Percentiles rank a stretch among this genome's conserved stretches.
Conservation (phyloP, 2,329 filamentous ascomycete genomes). For the Xylaria sp. region DNA sequence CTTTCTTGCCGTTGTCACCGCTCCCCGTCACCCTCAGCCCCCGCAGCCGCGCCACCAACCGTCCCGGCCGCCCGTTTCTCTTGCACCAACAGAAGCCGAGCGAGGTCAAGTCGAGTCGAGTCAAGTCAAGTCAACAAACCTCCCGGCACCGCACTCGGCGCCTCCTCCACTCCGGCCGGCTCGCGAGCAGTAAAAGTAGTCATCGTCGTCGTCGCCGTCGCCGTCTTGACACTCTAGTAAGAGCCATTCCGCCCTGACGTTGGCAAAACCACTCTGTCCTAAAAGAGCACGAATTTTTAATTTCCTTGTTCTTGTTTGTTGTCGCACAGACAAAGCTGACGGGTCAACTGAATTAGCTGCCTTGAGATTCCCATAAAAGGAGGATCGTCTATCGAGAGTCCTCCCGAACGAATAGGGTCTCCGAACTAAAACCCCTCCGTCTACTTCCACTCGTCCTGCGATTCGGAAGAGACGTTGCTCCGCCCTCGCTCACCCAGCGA, state of each 20-base stretch:
- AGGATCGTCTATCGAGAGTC: slow-evolving; percentile 22
- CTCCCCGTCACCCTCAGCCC: slow-evolving; percentile 27
- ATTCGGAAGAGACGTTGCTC: slow-evolving; percentile 29
- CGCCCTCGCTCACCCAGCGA: slow-evolving; percentile 7
- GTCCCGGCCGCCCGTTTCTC: slow-evolving; percentile 20
- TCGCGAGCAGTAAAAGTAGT: slow-evolving; percentile 1
- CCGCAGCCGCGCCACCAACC: slow-evolving; percentile 25
- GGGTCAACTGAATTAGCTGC: slow-evolving; percentile 8
- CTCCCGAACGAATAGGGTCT: neutral
- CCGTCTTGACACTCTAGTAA: slow-evolving; percentile 16
- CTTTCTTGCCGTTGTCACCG: slow-evolving; percentile 44
- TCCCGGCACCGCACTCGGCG: neutral
- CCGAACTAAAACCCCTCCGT: slow-evolving; percentile 11
- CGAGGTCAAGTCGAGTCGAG: slow-evolving; percentile 8
- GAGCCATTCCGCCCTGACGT: neutral
- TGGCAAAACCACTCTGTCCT: neutral
- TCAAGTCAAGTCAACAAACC: slow-evolving; percentile 6
- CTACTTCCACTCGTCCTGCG: slow-evolving; percentile 25
- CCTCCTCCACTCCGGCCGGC: neutral
- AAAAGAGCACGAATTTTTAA: neutral
- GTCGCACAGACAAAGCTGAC: slow-evolving; percentile 21
- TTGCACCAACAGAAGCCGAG: neutral
- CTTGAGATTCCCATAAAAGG: slow-evolving; percentile 14
- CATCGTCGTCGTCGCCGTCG: neutral
- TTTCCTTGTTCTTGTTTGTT: neutral